phyloP scores from a whole-genome alignment of 768 basidiomycete genomes.

The Asterophora parasitica region DNA sequence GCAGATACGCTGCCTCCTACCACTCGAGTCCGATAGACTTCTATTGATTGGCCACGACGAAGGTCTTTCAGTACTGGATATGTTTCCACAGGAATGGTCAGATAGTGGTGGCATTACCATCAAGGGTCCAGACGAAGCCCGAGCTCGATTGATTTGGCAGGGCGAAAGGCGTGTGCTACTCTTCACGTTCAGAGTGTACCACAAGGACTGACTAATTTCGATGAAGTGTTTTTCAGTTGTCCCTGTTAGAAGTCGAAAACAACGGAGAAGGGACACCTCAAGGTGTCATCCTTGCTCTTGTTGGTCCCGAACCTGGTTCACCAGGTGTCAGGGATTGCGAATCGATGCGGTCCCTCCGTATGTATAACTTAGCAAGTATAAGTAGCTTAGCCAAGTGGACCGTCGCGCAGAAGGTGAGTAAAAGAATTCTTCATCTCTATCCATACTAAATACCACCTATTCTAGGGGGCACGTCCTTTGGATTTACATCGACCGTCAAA shows the following conservation, averaged over 20 bases:
- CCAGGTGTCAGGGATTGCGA: constrained; percentile 49
- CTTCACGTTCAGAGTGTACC: background rate
- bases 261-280: constrained; percentile 46
- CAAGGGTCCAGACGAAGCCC: constrained; percentile 70
- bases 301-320: constrained; percentile 56
- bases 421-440: background rate
- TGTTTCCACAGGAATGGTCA: constrained; percentile 72
- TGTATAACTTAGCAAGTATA: constrained; percentile 80
- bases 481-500: constrained; percentile 49
- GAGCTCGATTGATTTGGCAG: constrained; percentile 61
- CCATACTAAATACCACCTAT: constrained; percentile 2
- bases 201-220: background rate
- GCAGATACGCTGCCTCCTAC: constrained; percentile 72
- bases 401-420: constrained; percentile 55
- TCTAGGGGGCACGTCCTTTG: constrained; percentile 55
- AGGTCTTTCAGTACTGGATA: constrained; percentile 77
- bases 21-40: constrained; percentile 57
- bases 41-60: constrained; percentile 78
- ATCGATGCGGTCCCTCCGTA: constrained; percentile 53
- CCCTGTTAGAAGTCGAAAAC: constrained; percentile 66
- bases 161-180: constrained; percentile 61
- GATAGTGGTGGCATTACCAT: constrained; percentile 41
- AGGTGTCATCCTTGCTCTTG: constrained; percentile 74
- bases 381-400: constrained; percentile 74
- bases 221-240: constrained; percentile 71